Evolutionary conservation across 345 rosid species (phyloP), one percentile per base, ranked within the genome.

Genomic region (Noccaea bulbosa): DNA sequence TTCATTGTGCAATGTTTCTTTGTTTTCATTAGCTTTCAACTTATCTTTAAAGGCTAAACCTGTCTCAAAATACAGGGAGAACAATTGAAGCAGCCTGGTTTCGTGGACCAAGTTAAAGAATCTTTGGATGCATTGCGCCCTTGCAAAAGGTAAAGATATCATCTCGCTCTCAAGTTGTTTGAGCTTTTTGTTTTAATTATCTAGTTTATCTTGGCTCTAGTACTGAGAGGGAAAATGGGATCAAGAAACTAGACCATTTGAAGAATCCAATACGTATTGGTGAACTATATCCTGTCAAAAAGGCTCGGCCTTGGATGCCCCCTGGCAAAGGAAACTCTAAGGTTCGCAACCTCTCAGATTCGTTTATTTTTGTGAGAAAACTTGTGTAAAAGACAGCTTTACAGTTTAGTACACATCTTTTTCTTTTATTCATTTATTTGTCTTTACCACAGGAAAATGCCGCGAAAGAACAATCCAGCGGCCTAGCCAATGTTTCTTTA

Each of bases 231-330:
- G 84, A 80, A 44, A 78, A 81, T 64, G 84, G 81, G 63, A 33
- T 61, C 37, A 85, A 82, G 81, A 94, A 85, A 56, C 71, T 80
- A 58, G 90, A 85, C 41, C 58, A 47, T 4, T 70, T 59, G 12
- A 85, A 81, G 68, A 81, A 75, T 77, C 87, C 95, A 10, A 87
- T 79, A 45, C 92, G 88, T 50, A 79, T 92, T 83, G 75, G 86
- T 82, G 92, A 85, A 72, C 81, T 89, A 5, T 94, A 80, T 72
- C 92, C 96, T 62, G 91, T 80, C 40, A 89, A 87, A 81, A 94
- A 94, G 68, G 77, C 88, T 47, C 85, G 88, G 81, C 77, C 82
- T 60, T 78, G 81, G 81, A 61, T 81, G 78, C 70, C 59, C 40
- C 63, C 84, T 20, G 80, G 65, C 63, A 94, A 92, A 79, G 99